Evolutionary conservation across 805 yeast genomes (phyloP).

Genomic region (Metschnikowia hibisci): DNA sequence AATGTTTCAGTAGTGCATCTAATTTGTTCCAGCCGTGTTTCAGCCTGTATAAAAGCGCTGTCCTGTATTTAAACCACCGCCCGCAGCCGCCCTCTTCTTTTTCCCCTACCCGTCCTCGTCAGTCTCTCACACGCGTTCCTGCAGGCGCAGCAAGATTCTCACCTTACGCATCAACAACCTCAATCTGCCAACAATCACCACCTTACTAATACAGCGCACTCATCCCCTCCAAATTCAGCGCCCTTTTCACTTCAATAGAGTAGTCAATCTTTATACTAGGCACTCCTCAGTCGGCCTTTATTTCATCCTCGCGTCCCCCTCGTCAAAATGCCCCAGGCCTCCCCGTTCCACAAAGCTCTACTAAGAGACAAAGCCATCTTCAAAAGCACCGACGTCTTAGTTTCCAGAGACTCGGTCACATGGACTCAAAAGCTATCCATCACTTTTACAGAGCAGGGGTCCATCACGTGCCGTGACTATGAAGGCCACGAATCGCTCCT

Average conservation of each 20-base stretch:
- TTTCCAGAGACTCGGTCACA: slow-evolving; percentile 35
- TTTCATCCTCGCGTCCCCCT: background rate
- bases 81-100: too few species aligned
- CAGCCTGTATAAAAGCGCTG: too few species aligned
- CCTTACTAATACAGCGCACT: background rate
- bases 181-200: background rate
- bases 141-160: slow-evolving; percentile 2
- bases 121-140: background rate
- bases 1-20: too few species aligned
- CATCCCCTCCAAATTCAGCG: background rate
- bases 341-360: slow-evolving; percentile 31
- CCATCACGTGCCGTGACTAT: slow-evolving; percentile 31
- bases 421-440: slow-evolving; percentile 34
- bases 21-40: too few species aligned
- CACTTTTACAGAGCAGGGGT: slow-evolving; percentile 31
- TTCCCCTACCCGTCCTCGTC: too few species aligned
- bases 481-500: slow-evolving; percentile 28
- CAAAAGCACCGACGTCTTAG: slow-evolving; percentile 29
- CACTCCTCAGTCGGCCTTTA: background rate
- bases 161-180: slow-evolving; percentile 1
- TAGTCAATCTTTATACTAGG: background rate
- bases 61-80: too few species aligned
- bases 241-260: background rate
- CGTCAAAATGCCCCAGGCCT: slow-evolving; percentile 16
- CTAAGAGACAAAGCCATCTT: slow-evolving; percentile 33